These are phyloP conservation scores for Salix dunnii DNA, from an alignment of 345 rosid species.

Conservation along the genomic window DNA sequence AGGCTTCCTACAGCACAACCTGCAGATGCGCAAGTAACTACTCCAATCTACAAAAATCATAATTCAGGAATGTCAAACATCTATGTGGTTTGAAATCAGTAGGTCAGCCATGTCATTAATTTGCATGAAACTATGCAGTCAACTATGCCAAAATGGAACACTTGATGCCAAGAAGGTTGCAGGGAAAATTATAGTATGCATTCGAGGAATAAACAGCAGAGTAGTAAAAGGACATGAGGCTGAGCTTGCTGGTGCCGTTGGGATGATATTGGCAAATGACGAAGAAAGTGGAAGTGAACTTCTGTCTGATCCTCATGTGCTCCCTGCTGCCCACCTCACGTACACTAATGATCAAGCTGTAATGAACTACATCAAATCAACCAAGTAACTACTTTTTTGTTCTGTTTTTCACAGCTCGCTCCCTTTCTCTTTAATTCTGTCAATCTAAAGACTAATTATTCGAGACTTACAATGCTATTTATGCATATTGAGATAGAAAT, in stretches of 20 bases:
- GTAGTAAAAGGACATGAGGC: conserved; percentile 28
- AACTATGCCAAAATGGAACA: conserved; percentile 1
- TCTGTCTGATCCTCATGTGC: conserved; percentile 31
- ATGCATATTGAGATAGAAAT: background rate
- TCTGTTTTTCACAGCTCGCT: too few relatives aligned
- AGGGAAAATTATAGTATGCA: conserved; percentile 55
- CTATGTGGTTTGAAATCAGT: too few relatives aligned
- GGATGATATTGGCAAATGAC: conserved; percentile 47
- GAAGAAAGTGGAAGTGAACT: conserved; percentile 14
- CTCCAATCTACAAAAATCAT: background rate
- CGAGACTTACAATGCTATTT: background rate
- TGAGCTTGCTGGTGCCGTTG: conserved; percentile 38
- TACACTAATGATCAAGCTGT: conserved; percentile 28
- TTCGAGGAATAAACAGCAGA: conserved; percentile 23
- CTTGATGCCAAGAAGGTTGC: conserved; percentile 49
- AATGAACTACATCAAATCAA: conserved; percentile 34
- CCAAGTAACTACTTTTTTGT: conserved; percentile 24
- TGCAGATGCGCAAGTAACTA: background rate
- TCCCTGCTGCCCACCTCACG: conserved; percentile 41
- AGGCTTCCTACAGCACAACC: background rate
- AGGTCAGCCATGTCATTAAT: too few relatives aligned
- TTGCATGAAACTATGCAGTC: too few relatives aligned
- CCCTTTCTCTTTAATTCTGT: background rate
- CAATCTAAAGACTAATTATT: background rate
- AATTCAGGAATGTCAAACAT: background rate